Evolutionary conservation across 495 filamentous ascomycete species (phyloP), one percentile per base, ranked within the genome.

Genomic region (Penicillium samsonianum): DNA sequence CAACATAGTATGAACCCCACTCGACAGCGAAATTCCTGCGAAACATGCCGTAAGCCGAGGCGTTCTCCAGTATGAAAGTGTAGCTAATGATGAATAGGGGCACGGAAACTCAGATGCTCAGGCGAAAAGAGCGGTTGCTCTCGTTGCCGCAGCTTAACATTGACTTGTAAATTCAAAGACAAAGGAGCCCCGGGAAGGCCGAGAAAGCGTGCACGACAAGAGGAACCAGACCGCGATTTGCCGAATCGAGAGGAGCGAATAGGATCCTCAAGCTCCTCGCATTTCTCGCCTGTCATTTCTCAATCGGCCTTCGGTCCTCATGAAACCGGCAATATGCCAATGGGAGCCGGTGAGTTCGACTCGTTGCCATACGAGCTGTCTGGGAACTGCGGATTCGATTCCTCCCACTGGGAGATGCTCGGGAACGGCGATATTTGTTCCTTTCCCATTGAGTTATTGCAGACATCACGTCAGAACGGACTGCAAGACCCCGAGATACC

Each of bases 51-150:
- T 52, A 31, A 26, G 50, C 20, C 5, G 19, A 41, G 33, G 12
- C 1, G 5, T 28, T 31, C 2, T 31, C 4, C 16, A 16, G 5
- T 26, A 17, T 16, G 12, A 16, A 14, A 14, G 16, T 4, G 10
- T 25, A 40, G 33, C 31, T 53, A 50, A 51, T 23, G 33, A 42
- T 23, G 31, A 8, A 23, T n/a, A 68, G 66, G 66, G 16, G 28
- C 66, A 1, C 61, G 66, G 23, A 68, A 68, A 56, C 64, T 68
- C 33, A 55, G 61, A 60, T 68, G 66, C 58, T 68, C 66, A 28
- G 66, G 66, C 3, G 66, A 68, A 41, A 66, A 64, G 41, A 64
- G 42, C 10, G 66, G 66, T 10, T 68, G 66, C 47, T 64, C 66
- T 23, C 58, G 66, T 17, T 68, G 66, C 35, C 55, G 53, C 0